phyloP scores from a whole-genome alignment of 2,329 filamentous ascomycete genomes.

The Parafenestella ontariensis region DNA sequence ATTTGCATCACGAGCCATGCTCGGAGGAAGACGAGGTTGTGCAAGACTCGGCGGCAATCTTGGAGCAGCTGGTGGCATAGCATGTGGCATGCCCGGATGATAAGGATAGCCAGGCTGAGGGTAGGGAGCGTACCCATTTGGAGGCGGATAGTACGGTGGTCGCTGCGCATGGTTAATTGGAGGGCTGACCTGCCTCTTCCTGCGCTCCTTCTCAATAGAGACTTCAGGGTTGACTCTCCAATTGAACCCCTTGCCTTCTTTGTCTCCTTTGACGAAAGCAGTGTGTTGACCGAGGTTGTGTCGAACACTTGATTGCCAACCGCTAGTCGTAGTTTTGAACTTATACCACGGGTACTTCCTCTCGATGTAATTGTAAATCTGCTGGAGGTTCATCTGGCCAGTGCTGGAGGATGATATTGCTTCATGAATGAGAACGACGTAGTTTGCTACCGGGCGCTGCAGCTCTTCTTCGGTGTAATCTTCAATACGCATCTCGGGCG shows the following conservation, averaged over 20 bases:
- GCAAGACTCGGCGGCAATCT: conserved; percentile 38
- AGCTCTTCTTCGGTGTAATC: conserved; percentile 78
- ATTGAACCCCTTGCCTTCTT: conserved; percentile 68
- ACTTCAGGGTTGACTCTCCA: conserved; percentile 67
- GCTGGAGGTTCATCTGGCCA: conserved; percentile 67
- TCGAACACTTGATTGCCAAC: conserved; percentile 72
- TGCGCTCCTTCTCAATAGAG: conserved; percentile 65
- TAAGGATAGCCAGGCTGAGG: conserved; percentile 37
- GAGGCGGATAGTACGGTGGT: conserved; percentile 41
- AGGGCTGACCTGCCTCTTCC: conserved; percentile 59
- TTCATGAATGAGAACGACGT: conserved; percentile 69
- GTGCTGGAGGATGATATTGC: conserved; percentile 63
- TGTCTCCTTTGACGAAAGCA: conserved; percentile 67
- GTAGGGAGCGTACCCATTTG: conserved; percentile 39
- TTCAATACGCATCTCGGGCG: conserved; percentile 67
- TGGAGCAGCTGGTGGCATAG: conserved; percentile 38
- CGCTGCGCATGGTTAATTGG: conserved; percentile 44
- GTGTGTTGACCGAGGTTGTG: conserved; percentile 68
- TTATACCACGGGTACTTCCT: conserved; percentile 70
- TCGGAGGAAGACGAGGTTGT: conserved; percentile 46
- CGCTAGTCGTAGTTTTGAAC: conserved; percentile 64
- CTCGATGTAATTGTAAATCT: conserved; percentile 70
- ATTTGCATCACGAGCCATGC: conserved; percentile 41
- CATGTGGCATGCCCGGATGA: conserved; percentile 40
- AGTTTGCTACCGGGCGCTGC: conserved; percentile 70